Percentiles rank a stretch among this genome's conserved stretches.
Conservation (phyloP, 2,329 filamentous ascomycete genomes). For the Talaromyces marneffei region DNA sequence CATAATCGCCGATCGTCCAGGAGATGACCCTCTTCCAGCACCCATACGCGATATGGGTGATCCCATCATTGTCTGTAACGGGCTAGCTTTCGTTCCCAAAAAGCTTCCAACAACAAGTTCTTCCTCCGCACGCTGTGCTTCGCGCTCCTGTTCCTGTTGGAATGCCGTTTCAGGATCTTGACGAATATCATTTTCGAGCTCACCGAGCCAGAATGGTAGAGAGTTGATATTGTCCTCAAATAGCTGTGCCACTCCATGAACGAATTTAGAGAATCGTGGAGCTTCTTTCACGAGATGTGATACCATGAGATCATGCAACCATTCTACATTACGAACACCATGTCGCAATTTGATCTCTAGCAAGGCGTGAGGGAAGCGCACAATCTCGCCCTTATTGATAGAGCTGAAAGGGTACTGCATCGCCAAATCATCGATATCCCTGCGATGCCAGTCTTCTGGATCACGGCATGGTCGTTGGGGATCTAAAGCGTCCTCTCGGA, state of each 20-base stretch:
- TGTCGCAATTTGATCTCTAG: conserved; percentile 82
- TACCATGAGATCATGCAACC: conserved; percentile 85
- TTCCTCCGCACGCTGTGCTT: conserved; percentile 74
- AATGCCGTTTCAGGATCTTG: conserved; percentile 87
- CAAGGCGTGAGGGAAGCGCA: conserved; percentile 81
- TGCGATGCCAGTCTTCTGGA: conserved; percentile 81
- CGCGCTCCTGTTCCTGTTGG: conserved; percentile 80
- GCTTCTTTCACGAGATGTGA: conserved; percentile 88
- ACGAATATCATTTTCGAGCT: conserved; percentile 87
- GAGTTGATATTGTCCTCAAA: conserved; percentile 97
- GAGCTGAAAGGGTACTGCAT: conserved; percentile 83
- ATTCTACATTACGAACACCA: conserved; percentile 62
- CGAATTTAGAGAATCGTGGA: conserved; percentile 92
- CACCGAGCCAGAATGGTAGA: conserved; percentile 91
- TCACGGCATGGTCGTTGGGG: conserved; percentile 79
- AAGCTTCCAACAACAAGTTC: conserved; percentile 86
- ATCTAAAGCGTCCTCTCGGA: conserved; percentile 70
- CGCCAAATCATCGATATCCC: conserved; percentile 74
- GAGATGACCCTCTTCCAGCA: conserved; percentile 23
- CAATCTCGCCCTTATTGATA: conserved; percentile 86
- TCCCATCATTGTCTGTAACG: conserved; percentile 27
- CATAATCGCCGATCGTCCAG: conserved; percentile 9
- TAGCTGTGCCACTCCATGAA: conserved; percentile 82
- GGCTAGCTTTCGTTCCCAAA: conserved; percentile 51
- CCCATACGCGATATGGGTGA: conserved; percentile 26